phyloP scores from a whole-genome alignment of 257 asterid species.

The Solanum pennellii region DNA sequence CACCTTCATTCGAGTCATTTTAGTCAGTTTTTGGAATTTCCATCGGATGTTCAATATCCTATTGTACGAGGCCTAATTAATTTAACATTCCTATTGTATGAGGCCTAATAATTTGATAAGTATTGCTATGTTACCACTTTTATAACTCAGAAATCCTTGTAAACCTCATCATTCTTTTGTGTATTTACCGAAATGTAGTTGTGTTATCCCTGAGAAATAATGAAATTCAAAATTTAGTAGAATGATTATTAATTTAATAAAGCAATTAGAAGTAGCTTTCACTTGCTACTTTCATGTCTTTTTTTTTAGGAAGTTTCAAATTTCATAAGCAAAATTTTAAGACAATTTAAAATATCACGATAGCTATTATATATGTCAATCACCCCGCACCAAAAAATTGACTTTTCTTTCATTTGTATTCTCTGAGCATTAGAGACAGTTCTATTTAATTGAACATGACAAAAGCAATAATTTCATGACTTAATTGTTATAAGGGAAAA shows the following conservation, averaged over 20 bases:
- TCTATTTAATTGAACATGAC: background rate
- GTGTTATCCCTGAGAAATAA: constrained; percentile 20
- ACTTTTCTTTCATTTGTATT: background rate
- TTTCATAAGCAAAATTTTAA: background rate
- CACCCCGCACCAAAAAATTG: background rate
- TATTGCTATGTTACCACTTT: background rate
- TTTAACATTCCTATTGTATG: background rate
- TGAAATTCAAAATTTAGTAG: background rate
- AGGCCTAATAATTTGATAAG: background rate
- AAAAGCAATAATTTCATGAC: background rate
- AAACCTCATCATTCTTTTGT: constrained; percentile 7
- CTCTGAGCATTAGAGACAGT: background rate
- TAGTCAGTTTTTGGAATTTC: background rate
- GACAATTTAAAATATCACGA: background rate
- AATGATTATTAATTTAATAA: too few relatives aligned
- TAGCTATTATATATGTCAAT: background rate
- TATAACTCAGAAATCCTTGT: background rate
- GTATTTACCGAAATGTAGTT: constrained; percentile 15
- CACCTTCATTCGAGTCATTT: background rate
- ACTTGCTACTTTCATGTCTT: background rate
- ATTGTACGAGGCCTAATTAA: too few relatives aligned
- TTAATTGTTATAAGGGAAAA: background rate
- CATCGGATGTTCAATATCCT: too few relatives aligned
- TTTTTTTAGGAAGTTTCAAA: background rate
- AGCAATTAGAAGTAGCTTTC: background rate